Evolutionary conservation across 768 basidiomycete species (phyloP), one percentile per base, ranked within the genome.

Genomic region (Hygrocybe punicea): DNA sequence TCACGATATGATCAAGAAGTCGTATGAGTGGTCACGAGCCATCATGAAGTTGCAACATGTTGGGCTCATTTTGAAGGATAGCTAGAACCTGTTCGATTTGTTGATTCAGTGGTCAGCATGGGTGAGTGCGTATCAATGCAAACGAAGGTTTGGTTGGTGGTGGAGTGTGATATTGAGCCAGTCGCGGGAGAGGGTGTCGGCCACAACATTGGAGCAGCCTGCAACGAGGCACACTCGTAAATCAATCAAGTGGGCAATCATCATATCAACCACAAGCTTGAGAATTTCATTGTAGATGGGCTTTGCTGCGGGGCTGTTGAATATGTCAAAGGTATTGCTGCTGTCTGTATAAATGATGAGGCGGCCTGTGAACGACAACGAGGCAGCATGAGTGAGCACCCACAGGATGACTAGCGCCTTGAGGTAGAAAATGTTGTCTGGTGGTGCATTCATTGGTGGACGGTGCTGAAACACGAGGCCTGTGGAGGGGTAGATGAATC

Each of bases 341-440:
- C 57, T 68, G 56, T 71, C 63, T 1, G 65, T 64, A 48, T 55
- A 69, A 19, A 72, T 56, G 6, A 62, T 39, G n/a, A n/a, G n/a
- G n/a, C n/a, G n/a, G n/a, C n/a, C n/a, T n/a, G n/a, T n/a, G n/a
- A n/a, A n/a, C n/a, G n/a, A n/a, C n/a, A n/a, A n/a, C n/a, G n/a
- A 70, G 23, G 6, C 44, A 17, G 37, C 52, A 21, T 59, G 6
- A 9, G 60, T 19, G 2, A 67, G 25, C 0, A 62, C 59, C 2
- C 36, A 61, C 10, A 19, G 44, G 7, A 71, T 63, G 17, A 60
- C 55, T 1, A 68, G 50, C 0, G 68, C 70, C 47, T 73, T 67
- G 5, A 61, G 58, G n/a, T n/a, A n/a, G n/a, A n/a, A n/a, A n/a
- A n/a, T n/a, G n/a, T n/a, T n/a, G n/a, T n/a, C n/a, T n/a, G 33